Base-by-base conservation (phyloP, 2,329 filamentous ascomycete species). In the Ilyonectria mors-panacis region DNA sequence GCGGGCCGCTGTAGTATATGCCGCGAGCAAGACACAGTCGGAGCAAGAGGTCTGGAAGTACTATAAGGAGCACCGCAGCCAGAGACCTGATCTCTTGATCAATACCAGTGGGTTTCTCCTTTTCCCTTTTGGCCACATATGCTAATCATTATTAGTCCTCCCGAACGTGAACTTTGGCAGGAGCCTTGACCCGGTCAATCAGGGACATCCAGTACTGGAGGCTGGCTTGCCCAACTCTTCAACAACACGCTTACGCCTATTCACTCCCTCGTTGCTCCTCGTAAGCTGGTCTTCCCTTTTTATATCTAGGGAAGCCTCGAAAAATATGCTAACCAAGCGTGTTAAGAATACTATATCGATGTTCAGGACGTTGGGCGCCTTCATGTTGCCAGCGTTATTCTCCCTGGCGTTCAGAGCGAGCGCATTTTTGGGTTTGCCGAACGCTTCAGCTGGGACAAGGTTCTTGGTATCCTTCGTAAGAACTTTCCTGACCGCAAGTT, bases 341-440 rank as follows among this genome's bases (percentile, higher is more conserved):
- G 12, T 21, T 1, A 56, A 87, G 82, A 78, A 72, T 79, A 82
- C 76, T 82, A 78, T 75, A 76, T 86, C 30, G 78, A 86, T 70
- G 82, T 85, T 0, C 76, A 82, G 37, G 86, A 89, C 64, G 72
- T 72, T 28, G 87, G 85, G 0, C 78, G 82, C 0, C 74, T 90
- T 1, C 87, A 89, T 60, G 78, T 88, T 7, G 83, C 85, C 9
- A 87, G 84, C 0, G 75, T 86, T 10, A 78, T 87, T 0, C 78
- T 86, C 44, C 77, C 80, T 0, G 78, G 80, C 2, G 81, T 88
- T 0, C 62, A 76, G 3, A 79, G 80, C 1, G 83, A 89, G 73
- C 82, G 88, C 2, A 73, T 91, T 15, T 88, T 89, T 70, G 87
- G 79, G 2, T 88, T 85, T 66, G 85, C 85, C 0, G 77, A 80